Conservation (phyloP, 1,139 yeast genomes). For the Hemisphaericaspora subhashii region DNA sequence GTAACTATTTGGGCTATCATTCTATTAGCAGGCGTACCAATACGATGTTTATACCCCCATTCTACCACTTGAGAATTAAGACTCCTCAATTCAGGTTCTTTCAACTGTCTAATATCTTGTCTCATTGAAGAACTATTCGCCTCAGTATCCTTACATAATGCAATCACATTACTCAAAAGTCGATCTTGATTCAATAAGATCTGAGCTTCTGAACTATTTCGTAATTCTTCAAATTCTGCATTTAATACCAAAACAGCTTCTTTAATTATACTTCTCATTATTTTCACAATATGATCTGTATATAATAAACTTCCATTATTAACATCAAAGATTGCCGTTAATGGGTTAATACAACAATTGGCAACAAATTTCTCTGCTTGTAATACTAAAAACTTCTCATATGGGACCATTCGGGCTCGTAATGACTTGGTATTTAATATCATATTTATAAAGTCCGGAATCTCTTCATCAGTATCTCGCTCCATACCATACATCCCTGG, state of each 20-base stretch:
- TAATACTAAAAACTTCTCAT: constrained; percentile 55
- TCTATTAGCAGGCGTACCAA: constrained; percentile 48
- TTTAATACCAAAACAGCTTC: constrained; percentile 48
- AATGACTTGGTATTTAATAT: constrained; percentile 35
- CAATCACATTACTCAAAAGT: constrained; percentile 47
- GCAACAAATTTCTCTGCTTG: constrained; percentile 78
- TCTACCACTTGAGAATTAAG: constrained; percentile 71
- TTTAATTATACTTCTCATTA: constrained; percentile 40
- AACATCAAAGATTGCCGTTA: constrained; percentile 68
- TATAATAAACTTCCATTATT: constrained; percentile 66
- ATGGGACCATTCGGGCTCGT: constrained; percentile 45
- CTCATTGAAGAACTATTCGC: constrained; percentile 85
- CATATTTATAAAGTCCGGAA: constrained; percentile 33
- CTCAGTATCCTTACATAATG: constrained; percentile 47
- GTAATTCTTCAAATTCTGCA: constrained; percentile 35
- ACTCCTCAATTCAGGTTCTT: constrained; percentile 73
- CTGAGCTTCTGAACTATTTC: constrained; percentile 33
- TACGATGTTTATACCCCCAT: constrained; percentile 46
- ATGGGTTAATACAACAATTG: constrained; percentile 74
- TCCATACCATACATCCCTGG: constrained; percentile 11
- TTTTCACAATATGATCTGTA: constrained; percentile 28
- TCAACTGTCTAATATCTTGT: constrained; percentile 64
- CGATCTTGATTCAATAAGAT: constrained; percentile 41
- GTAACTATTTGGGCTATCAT: constrained; percentile 49
- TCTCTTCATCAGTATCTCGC: constrained; percentile 7